Base-by-base conservation (phyloP, 2,329 filamentous ascomycete genomes). In the Penicillium sp. region DNA sequence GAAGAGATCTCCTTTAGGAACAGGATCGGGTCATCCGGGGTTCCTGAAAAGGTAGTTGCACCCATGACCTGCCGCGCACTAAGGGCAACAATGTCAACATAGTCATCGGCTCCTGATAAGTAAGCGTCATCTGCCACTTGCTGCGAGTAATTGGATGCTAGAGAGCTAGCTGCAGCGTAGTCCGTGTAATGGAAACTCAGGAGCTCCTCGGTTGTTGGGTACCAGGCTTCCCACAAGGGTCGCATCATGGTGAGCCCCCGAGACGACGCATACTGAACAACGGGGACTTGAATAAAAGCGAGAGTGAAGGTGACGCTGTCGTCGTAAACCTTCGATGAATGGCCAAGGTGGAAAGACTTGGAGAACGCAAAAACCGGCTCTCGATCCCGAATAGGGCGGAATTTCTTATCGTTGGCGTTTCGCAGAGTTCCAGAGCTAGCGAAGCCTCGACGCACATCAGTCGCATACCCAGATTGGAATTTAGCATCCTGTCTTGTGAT, bases 1-100 rank as follows among this genome's bases (percentile, higher is more conserved):
- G 85, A 89, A 1, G 85, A 88, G 49, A 93, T 91, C 65, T 93
- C 88, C 64, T 93, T 93, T 53, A 91, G 71, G 69, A 93, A 93
- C 21, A 93, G 67, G 37, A 91, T 77, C 0, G 85, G 85, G 54
- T 81, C 76, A 3, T 88, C 79, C 3, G 80, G 78, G 19, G 86
- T 85, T 38, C 85, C 80, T 6, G 85, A 79, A 62, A 89, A 86
- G 55, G 83, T 83, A 2, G 84, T 88, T 1, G 85, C 87, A 6
- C 87, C 88, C 63, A 93, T 76, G 13, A 88, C 85, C 63, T 94
- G 88, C 40, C 88, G 81, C 43, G 87, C 87, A 50, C 84, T 87
- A 40, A 93, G 75, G 1, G 85, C 82, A 21, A 87, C 82, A 51
- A 90, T 88, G 59, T 88, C 85, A 31, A 83, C 82, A 59, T 89